Evolutionary conservation across 805 yeast genomes (phyloP), one percentile per base, ranked within the genome.

Genomic region (Suhomyces pyralidae): DNA sequence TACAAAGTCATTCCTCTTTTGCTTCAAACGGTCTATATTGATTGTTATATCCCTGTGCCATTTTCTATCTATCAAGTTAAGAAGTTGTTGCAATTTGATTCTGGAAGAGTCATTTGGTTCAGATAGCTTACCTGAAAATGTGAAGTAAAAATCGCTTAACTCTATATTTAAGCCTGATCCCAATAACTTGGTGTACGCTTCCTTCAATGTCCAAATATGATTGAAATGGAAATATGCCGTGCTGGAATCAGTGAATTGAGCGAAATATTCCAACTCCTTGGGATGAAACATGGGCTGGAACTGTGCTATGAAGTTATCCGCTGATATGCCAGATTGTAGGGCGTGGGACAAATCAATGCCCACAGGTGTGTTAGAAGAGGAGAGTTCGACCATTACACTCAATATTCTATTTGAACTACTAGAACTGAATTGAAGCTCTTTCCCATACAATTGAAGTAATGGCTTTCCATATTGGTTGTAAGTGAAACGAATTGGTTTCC

Each of bases 131-230:
- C 17, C 45, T 22, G 14, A 14, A 24, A 25, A 49, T 14, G 26
- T n/a, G 24, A 57, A 53, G 40, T 28, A 45, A 25, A 55, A 45
- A 10, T 49, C 44, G 15, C 51, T 5, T 46, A 58, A 48, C 22
- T 59, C 62, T 9, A 56, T 42, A 26, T 59, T 59, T n/a, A 59
- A 51, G 15, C 96, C 96, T 15, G 76, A 67, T 0, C 96, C 96
- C 2, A 79, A 59, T 38, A 77, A 80, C 60, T 89, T 89, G 6
- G 88, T 79, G 61, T 82, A 86, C 19, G 90, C 82, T 63, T 89
- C 96, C 62, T 89, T 89, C 50, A 89, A 65, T 0, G 96, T 87
- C 96, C 96, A 89, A 34, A 79, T 74, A 40, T 81, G 82, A 17
- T 86, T 80, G 58, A 86, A 79, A 2, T 71, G 56, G 7, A 61